Conservation (phyloP, 2,329 filamentous ascomycete genomes). For the Fusarium secorum region DNA sequence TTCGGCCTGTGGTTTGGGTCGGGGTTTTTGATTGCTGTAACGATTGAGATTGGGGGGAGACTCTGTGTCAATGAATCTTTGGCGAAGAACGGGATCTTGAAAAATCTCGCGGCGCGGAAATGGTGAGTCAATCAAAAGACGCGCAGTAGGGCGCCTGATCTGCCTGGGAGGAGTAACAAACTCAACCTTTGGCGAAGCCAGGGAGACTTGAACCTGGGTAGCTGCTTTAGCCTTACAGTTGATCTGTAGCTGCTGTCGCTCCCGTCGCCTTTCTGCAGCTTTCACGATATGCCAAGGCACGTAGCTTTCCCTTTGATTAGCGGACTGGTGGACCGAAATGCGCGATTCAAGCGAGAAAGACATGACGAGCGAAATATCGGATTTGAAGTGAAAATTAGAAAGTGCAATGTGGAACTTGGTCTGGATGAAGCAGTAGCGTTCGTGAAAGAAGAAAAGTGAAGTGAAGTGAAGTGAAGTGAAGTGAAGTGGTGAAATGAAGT, state of each 20-base stretch:
- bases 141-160: constrained; percentile 15
- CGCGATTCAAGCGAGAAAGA: constrained; percentile 14
- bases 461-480: neutral
- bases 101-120: constrained; percentile 14
- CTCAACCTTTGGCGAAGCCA: neutral
- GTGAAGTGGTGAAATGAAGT: neutral
- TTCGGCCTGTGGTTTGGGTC: neutral
- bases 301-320: constrained; percentile 16
- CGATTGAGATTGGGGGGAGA: neutral
- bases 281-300: constrained; percentile 10
- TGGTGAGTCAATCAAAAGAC: constrained; percentile 25
- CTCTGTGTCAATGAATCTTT: constrained; percentile 10
- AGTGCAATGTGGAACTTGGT: neutral
- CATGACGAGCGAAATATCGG: constrained; percentile 1
- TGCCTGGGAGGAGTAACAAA: constrained; percentile 20
- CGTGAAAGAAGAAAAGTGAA: neutral
- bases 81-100: constrained; percentile 6
- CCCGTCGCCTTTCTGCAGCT: constrained; percentile 13
- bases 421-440: constrained; percentile 3
- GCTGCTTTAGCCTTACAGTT: neutral
- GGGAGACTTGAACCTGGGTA: neutral
- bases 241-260: constrained; percentile 11
- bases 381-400: constrained; percentile 1
- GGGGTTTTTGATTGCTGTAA: neutral
- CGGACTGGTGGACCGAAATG: constrained; percentile 4